Percentiles rank a stretch among this genome's conserved stretches.
These are phyloP conservation scores for Phaeophleospora eucalypticola DNA, from an alignment of 2,329 filamentous ascomycete genomes.

Conservation along the genomic window DNA sequence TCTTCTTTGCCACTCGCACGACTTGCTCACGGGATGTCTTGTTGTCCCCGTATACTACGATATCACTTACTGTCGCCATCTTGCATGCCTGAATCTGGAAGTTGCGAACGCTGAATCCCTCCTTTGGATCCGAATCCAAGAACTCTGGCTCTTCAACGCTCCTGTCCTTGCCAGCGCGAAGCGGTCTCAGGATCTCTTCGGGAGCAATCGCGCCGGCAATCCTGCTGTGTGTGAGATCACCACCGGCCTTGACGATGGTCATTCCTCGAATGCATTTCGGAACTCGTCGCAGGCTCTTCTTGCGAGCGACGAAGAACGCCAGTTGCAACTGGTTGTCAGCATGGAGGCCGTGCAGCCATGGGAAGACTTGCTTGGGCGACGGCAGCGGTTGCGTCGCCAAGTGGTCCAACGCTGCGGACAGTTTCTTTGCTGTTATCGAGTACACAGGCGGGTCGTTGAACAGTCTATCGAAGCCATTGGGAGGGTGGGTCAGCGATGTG, in stretches of 20 bases:
- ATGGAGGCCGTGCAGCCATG: conserved; percentile 93
- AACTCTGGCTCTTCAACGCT: conserved; percentile 57
- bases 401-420: conserved; percentile 72
- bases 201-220: conserved; percentile 84
- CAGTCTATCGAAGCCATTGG: conserved; percentile 57
- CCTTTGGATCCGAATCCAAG: conserved; percentile 75
- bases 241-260: conserved; percentile 83
- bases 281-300: conserved; percentile 64
- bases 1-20: conserved; percentile 57
- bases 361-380: conserved; percentile 81
- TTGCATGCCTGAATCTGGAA: conserved; percentile 96
- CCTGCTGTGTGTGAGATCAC: conserved; percentile 67
- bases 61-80: conserved; percentile 80
- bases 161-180: conserved; percentile 17
- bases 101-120: conserved; percentile 93
- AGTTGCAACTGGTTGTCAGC: conserved; percentile 84
- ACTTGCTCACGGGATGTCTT: conserved; percentile 59
- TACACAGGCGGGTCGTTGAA: conserved; percentile 61
- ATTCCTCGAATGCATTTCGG: conserved; percentile 76
- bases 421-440: conserved; percentile 63
- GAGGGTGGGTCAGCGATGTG: conserved; percentile 71
- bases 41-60: conserved; percentile 84
- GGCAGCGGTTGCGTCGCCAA: conserved; percentile 76
- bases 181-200: conserved; percentile 66
- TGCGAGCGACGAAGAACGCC: conserved; percentile 79